These are phyloP conservation scores for Rhododendron vialii DNA, from an alignment of 148 eudicot genomes.

Conservation along the genomic window DNA sequence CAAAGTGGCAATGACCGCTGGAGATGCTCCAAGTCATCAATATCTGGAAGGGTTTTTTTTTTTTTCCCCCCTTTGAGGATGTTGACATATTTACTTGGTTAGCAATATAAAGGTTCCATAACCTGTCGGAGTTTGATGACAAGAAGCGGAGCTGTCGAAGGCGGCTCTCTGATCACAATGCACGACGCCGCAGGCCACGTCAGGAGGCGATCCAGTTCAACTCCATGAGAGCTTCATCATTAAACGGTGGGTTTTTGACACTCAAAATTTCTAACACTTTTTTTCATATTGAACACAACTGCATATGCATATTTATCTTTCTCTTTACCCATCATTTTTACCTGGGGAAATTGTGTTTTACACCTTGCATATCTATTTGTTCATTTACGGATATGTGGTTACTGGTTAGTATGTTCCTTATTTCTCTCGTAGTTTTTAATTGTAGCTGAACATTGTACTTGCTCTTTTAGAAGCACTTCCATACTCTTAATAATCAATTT, in stretches of 20 bases:
- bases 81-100: not conserved
- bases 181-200: slow-evolving; percentile 80
- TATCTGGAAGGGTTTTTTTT: not conserved
- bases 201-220: slow-evolving; percentile 59
- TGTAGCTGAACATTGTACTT: not conserved
- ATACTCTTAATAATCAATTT: not conserved
- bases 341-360: not conserved
- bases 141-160: slow-evolving; percentile 88
- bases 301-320: not conserved
- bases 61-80: not conserved
- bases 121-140: slow-evolving; percentile 72
- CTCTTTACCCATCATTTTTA: not conserved
- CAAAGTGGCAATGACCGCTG: not conserved
- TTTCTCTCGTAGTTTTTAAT: not conserved
- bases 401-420: not conserved
- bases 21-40: slow-evolving; percentile 1
- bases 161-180: slow-evolving; percentile 85
- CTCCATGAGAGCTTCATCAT: slow-evolving; percentile 51
- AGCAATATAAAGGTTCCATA: slow-evolving; percentile 58
- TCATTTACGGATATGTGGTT: not conserved
- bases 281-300: not conserved
- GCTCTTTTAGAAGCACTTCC: not conserved
- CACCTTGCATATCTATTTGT: not conserved
- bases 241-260: slow-evolving; percentile 34
- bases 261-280: not conserved